These are phyloP conservation scores for Apostasia shenzhenica DNA, from an alignment of 106 monocot species.

Conservation along the genomic window DNA sequence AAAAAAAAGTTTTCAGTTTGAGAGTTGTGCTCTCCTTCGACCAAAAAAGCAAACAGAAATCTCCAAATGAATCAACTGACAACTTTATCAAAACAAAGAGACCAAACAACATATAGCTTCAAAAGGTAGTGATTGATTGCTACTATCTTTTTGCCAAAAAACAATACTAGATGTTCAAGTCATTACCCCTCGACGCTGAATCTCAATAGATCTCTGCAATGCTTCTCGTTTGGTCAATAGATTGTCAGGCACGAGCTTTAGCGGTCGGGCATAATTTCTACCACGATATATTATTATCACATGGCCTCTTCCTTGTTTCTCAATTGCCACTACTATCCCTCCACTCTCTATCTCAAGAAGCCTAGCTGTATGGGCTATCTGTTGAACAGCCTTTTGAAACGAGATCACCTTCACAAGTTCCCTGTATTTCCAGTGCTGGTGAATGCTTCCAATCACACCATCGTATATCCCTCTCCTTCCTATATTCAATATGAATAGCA, in stretches of 20 bases:
- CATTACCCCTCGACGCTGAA: slow-evolving; percentile 83
- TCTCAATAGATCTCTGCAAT: slow-evolving; percentile 59
- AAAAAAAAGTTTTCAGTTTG: no score
- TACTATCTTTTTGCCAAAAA: no score
- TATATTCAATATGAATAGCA: slow-evolving; percentile 8
- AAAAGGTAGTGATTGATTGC: background rate
- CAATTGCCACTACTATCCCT: slow-evolving; percentile 59
- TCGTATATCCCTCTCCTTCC: slow-evolving; percentile 90
- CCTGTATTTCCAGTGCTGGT: slow-evolving; percentile 92
- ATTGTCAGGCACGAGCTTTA: slow-evolving; percentile 38
- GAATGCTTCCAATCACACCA: slow-evolving; percentile 73
- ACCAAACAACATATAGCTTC: background rate
- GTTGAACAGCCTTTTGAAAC: slow-evolving; percentile 38
- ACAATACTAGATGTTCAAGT: background rate
- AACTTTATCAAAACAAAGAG: background rate
- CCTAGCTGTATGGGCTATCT: slow-evolving; percentile 48
- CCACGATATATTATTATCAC: slow-evolving; percentile 85
- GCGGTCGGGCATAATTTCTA: slow-evolving; percentile 59
- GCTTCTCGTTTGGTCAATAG: slow-evolving; percentile 73
- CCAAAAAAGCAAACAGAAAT: background rate
- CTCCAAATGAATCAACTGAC: background rate
- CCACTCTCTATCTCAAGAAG: slow-evolving; percentile 78
- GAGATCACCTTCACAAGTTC: slow-evolving; percentile 89
- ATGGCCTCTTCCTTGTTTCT: slow-evolving; percentile 58
- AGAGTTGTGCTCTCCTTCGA: background rate